Conservation (phyloP, 768 basidiomycete genomes). For the Lactarius quietus region DNA sequence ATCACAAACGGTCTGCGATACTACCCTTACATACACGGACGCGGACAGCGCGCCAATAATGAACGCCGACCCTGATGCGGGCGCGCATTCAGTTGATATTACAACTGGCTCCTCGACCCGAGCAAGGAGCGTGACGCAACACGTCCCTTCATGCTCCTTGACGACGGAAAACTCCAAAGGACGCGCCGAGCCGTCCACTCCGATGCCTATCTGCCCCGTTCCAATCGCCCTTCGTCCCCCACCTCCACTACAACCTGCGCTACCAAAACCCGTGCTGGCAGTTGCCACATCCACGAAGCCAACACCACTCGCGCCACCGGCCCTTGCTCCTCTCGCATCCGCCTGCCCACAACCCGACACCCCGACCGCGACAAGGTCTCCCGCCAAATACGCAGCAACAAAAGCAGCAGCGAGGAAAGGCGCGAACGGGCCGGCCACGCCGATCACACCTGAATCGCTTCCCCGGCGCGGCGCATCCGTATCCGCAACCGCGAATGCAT, state of each 20-base stretch:
- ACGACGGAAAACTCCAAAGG: not conserved
- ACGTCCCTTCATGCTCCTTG: not conserved
- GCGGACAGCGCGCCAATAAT: not conserved
- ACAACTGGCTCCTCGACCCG: not conserved
- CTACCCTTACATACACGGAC: not conserved
- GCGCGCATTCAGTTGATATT: not conserved
- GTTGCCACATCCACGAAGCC: not conserved
- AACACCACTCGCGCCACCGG: not conserved
- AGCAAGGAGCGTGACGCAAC: not conserved
- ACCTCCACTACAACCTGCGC: not conserved
- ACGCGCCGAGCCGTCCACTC: conserved; percentile 1
- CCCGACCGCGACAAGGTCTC: not conserved
- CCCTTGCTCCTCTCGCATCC: not conserved
- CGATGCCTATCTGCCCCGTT: conserved; percentile 1
- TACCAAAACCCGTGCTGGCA: not conserved
- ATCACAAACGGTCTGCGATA: not conserved
- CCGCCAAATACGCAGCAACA: not conserved
- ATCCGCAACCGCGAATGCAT: not conserved
- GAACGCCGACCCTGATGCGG: not conserved
- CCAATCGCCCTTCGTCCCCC: not conserved
- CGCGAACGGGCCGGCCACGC: not conserved
- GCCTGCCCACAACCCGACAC: not conserved
- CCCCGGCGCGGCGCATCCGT: not conserved
- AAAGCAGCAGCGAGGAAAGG: not conserved
- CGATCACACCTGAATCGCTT: not conserved